These are phyloP conservation scores for Thermothelomyces thermophilus DNA, from an alignment of 2,329 filamentous ascomycete genomes.

Conservation along the genomic window DNA sequence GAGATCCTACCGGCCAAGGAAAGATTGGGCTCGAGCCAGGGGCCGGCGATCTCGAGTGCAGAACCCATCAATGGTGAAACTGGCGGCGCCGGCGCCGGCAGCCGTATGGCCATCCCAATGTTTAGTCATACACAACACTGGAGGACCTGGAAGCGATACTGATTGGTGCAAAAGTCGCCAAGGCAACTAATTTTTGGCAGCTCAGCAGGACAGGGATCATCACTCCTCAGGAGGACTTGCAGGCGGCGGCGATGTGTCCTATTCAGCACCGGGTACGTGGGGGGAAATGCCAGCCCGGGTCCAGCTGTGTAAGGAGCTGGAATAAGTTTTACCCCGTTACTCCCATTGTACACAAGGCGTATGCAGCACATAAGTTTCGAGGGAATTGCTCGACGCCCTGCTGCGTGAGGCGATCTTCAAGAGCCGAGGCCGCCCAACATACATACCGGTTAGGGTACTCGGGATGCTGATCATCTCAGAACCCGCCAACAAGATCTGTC, in stretches of 20 bases:
- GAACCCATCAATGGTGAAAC: background rate
- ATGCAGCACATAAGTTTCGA: background rate
- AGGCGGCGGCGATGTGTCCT: background rate
- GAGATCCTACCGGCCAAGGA: no score
- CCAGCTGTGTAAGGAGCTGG: background rate
- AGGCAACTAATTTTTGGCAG: background rate
- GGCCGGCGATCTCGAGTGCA: background rate
- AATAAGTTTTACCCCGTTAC: background rate
- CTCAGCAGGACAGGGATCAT: slow-evolving; percentile 12
- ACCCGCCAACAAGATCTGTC: no score
- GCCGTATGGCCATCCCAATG: background rate
- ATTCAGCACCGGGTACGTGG: background rate
- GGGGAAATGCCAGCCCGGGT: background rate
- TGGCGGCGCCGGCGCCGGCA: background rate
- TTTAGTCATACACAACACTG: no score
- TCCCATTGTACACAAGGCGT: no score
- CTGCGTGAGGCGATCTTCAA: no score
- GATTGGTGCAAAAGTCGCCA: background rate
- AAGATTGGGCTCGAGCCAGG: background rate
- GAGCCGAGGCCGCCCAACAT: no score
- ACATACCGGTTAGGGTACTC: no score
- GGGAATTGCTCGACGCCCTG: background rate
- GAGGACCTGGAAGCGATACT: background rate
- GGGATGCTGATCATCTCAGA: no score
- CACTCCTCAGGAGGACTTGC: background rate